Conservation (phyloP, 2,329 filamentous ascomycete genomes). For the Immersiporthe knoxdaviesiana region DNA sequence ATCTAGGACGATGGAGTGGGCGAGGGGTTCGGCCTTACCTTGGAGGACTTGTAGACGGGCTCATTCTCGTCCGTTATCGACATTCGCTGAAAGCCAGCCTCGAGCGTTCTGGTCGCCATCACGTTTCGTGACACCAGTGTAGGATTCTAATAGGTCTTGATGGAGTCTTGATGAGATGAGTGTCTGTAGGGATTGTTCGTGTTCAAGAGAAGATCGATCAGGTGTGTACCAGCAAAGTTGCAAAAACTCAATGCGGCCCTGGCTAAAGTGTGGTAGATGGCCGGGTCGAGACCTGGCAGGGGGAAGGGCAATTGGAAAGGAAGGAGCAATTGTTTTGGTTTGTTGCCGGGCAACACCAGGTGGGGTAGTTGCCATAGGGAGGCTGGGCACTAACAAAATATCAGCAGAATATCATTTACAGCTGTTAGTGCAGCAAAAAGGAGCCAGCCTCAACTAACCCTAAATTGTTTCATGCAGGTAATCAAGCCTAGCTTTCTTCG, state of each 20-base stretch:
- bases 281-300: slow-evolving; percentile 7
- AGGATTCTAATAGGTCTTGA: neutral
- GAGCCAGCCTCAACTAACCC: neutral
- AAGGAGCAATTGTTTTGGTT: slow-evolving; percentile 14
- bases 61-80: slow-evolving; percentile 90
- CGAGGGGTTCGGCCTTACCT: slow-evolving; percentile 59
- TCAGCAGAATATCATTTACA: neutral
- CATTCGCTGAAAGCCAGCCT: slow-evolving; percentile 87
- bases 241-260: neutral
- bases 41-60: slow-evolving; percentile 68
- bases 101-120: slow-evolving; percentile 74
- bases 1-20: neutral
- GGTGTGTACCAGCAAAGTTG: neutral
- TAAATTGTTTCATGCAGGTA: neutral
- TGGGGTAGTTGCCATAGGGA: slow-evolving; percentile 10
- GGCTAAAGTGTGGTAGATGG: neutral
- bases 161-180: slow-evolving; percentile 2
- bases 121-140: slow-evolving; percentile 22
- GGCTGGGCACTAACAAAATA: neutral
- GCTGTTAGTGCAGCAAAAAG: neutral
- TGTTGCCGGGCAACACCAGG: slow-evolving; percentile 23
- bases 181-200: slow-evolving; percentile 8
- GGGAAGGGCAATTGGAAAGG: slow-evolving; percentile 2
- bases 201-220: neutral
- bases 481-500: neutral